A percentile compares a stretch with the other conserved stretches of the same genome.
Conservation (phyloP, 257 asterid species). For the Przewalskia tangutica region DNA sequence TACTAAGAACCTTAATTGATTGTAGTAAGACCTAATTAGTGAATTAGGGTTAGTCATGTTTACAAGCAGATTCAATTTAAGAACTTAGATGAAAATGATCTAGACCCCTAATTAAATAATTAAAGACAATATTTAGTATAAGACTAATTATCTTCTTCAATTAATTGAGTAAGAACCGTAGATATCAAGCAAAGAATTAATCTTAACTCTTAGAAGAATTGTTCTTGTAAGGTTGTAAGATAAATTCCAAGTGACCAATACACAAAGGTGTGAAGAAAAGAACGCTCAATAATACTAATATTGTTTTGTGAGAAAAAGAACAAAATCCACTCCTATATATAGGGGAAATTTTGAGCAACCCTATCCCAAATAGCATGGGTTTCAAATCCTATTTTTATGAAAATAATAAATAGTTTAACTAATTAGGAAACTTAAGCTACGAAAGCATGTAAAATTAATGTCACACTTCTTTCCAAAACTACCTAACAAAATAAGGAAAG, state of each 20-base stretch:
- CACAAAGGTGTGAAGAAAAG: too few relatives aligned
- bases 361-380: too few relatives aligned
- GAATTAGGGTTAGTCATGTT: background rate
- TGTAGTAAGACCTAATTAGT: too few relatives aligned
- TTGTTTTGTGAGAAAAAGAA: too few relatives aligned
- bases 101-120: background rate
- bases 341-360: too few relatives aligned
- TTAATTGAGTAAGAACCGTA: background rate
- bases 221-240: background rate
- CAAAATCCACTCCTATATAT: too few relatives aligned
- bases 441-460: background rate
- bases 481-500: background rate
- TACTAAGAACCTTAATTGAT: background rate
- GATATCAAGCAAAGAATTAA: background rate
- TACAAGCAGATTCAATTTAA: background rate
- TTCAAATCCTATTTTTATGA: too few relatives aligned
- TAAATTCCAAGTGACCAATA: too few relatives aligned
- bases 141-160: background rate
- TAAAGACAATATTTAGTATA: background rate
- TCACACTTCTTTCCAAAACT: background rate
- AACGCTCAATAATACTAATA: too few relatives aligned
- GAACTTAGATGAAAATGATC: background rate
- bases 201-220: background rate
- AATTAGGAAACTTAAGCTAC: too few relatives aligned
- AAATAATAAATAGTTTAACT: too few relatives aligned